phyloP scores from a whole-genome alignment of 352 stramenopile genomes.

The Halophytophthora batemanensis region DNA sequence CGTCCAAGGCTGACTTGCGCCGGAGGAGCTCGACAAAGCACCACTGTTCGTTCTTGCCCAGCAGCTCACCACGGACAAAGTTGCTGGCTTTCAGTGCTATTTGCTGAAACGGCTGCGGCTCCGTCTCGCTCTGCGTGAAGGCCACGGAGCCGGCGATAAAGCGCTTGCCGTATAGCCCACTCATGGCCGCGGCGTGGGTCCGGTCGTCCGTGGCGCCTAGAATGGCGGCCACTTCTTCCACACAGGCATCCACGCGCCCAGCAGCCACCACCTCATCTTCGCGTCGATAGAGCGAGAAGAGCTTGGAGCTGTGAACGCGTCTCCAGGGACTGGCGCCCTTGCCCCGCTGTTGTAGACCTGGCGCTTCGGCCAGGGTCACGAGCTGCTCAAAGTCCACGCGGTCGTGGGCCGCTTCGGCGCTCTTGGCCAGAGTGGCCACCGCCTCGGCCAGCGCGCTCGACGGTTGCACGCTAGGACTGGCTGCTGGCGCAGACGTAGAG shows the following conservation, averaged over 20 bases:
- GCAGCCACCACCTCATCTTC: constrained; percentile 25
- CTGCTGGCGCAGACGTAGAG: too few species aligned
- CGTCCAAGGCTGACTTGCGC: constrained; percentile 7
- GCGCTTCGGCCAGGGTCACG: constrained; percentile 14
- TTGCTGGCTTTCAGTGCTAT: constrained; percentile 26
- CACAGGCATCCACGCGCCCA: constrained; percentile 19
- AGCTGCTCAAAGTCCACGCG: constrained; percentile 16
- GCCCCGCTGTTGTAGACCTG: constrained; percentile 5
- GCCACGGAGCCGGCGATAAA: constrained; percentile 33
- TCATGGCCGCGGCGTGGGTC: constrained; percentile 25
- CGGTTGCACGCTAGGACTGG: too few species aligned
- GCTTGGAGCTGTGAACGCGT: constrained; percentile 11
- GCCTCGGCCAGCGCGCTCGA: too few species aligned
- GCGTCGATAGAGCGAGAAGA: constrained; percentile 23
- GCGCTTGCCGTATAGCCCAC: constrained; percentile 26
- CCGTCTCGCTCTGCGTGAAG: constrained; percentile 10
- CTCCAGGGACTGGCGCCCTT: constrained; percentile 20
- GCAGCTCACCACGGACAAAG: constrained; percentile 32
- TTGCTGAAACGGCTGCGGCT: constrained; percentile 10
- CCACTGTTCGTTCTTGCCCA: constrained; percentile 43
- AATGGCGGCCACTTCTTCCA: constrained; percentile 30
- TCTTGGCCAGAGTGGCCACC: too few species aligned
- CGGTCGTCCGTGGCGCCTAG: constrained; percentile 14
- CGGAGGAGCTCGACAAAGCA: constrained; percentile 33
- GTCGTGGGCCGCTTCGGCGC: constrained; percentile 15